Evolutionary conservation across 1,284 basidiomycete species (phyloP).

Genomic region (Trichosporon faecale): DNA sequence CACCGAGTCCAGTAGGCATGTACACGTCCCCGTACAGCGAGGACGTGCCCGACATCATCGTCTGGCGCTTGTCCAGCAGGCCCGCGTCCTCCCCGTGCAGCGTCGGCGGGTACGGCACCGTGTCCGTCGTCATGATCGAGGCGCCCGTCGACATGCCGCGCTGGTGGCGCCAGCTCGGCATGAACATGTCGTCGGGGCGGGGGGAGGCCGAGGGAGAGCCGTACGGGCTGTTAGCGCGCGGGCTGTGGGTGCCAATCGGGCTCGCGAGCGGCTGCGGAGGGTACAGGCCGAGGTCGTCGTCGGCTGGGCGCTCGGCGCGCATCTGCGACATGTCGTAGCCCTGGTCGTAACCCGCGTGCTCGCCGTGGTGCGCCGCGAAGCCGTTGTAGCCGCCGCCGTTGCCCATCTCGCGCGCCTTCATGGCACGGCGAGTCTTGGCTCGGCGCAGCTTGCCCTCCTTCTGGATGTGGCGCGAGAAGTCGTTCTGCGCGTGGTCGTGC

Average conservation of each 20-base stretch:
- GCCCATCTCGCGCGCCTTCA: slow-evolving; percentile 36
- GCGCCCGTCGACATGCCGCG: background rate
- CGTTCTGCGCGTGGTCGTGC: slow-evolving; percentile 65
- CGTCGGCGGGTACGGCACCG: background rate
- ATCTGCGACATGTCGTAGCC: background rate
- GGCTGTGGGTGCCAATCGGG: background rate
- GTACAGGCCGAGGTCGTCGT: slow-evolving; percentile 11
- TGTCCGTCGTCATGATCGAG: background rate
- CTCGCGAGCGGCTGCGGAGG: background rate
- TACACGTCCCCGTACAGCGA: slow-evolving; percentile 33
- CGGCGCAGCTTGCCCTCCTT: slow-evolving; percentile 69
- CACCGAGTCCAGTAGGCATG: slow-evolving; percentile 12
- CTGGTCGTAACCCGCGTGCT: background rate
- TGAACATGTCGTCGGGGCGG: background rate
- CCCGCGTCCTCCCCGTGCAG: background rate
- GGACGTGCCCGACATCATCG: slow-evolving; percentile 9
- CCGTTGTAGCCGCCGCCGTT: slow-evolving; percentile 16
- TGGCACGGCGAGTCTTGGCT: slow-evolving; percentile 54
- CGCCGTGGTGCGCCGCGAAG: background rate
- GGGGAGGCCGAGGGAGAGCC: background rate
- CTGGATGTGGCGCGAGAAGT: slow-evolving; percentile 62
- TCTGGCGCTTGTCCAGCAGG: slow-evolving; percentile 10
- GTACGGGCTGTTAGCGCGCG: slow-evolving; percentile 8
- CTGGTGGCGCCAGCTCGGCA: background rate
- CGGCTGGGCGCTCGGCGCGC: background rate